Evolutionary conservation across 2,329 filamentous ascomycete species (phyloP), one percentile per base, ranked within the genome.

Genomic region (Fusarium sp.): DNA sequence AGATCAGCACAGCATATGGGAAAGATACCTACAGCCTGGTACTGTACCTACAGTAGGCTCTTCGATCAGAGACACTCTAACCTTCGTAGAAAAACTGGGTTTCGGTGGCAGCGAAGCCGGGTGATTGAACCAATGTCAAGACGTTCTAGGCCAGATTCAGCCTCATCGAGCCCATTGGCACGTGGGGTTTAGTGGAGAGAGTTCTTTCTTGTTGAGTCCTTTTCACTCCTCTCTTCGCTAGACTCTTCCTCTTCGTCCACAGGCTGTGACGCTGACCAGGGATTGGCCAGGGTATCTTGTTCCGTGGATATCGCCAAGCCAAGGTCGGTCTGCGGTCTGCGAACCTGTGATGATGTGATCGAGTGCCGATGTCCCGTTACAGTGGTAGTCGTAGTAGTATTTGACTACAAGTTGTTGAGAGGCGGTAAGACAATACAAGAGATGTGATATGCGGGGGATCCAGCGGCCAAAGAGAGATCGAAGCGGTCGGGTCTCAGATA

Each of bases 101-200:
- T 68, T 70, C 50, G 61, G 58, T 64, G 55, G 52, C 65, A 74
- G 64, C 62, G 65, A 68, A 52, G 58, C 55, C 56, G 46, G 50
- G 50, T 38, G 60, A 47, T 58, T 52, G 54, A 65, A 61, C 70
- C 73, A 77, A 72, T 76, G 63, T 75, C 66, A 58, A 53, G 68
- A 61, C 46, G 72, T 76, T 73, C 75, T 77, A 77, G 62, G 55
- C 75, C 75, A 71, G 65, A 77, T 77, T 77, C 75, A 77, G 75
- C 74, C 75, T 77, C 75, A 75, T 72, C 65, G 45, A 70, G 64
- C 55, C 64, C 71, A 77, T 75, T 60, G 65, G 75, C 74, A 75
- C 74, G 75, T 77, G 75, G 74, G 69, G 75, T 76, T 76, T 67
- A 57, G 68, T 73, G 68, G 72, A 46, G 66, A 65, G 68, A 45